Evolutionary conservation across 225 moss, liverwort and hornwort species (phyloP).

Genomic region (Anthoceros angustus): DNA sequence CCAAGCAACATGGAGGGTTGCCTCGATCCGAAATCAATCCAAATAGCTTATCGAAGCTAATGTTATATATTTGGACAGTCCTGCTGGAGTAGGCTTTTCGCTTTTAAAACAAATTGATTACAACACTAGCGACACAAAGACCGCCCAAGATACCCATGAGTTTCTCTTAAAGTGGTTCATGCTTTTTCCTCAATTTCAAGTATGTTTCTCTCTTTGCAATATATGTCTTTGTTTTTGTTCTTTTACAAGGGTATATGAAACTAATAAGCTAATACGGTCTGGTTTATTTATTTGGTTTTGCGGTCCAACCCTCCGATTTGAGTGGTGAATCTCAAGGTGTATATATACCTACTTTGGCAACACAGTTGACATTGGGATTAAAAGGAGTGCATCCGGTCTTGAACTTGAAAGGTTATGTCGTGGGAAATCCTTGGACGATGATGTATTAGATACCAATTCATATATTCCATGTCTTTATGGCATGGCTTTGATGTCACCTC

Average conservation of each 20-base stretch:
- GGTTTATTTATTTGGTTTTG: too few relatives aligned
- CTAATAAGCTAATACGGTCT: too few relatives aligned
- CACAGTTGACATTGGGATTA: too few relatives aligned
- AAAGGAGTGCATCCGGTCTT: not conserved
- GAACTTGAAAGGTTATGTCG: not conserved
- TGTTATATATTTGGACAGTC: too few relatives aligned
- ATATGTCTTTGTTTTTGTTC: too few relatives aligned
- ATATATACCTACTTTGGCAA: not conserved
- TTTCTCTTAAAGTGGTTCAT: not conserved
- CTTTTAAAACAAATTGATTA: too few relatives aligned
- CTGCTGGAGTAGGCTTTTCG: too few relatives aligned
- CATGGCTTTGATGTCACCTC: not conserved
- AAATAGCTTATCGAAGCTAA: too few relatives aligned
- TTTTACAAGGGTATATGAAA: too few relatives aligned
- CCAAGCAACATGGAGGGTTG: too few relatives aligned
- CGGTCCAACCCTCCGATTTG: not conserved
- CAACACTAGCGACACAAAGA: not conserved
- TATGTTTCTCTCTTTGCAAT: too few relatives aligned
- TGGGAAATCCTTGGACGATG: conserved; percentile 1
- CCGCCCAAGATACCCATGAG: not conserved
- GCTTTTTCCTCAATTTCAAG: not conserved
- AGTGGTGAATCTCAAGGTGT: not conserved
- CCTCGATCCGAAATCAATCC: too few relatives aligned
- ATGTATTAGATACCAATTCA: not conserved
- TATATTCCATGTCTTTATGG: not conserved